Percentiles rank a stretch among this genome's conserved stretches.
Evolutionary conservation across 306 rosid species (phyloP).

Genomic region (Lathyrus aphaca): DNA sequence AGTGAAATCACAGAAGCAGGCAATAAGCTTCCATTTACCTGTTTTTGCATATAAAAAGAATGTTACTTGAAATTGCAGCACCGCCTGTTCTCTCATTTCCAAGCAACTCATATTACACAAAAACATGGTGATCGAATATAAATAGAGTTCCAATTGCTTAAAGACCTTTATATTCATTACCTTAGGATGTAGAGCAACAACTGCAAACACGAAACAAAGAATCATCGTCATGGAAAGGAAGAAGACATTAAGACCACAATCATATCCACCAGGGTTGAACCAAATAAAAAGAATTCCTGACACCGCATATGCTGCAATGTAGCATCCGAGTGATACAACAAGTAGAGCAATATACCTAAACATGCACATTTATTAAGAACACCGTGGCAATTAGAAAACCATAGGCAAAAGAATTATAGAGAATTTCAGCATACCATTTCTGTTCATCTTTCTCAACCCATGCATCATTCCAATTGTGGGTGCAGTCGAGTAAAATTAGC

Average conservation of each 20-base stretch:
- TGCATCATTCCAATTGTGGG: slow-evolving; percentile 91
- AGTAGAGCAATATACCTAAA: slow-evolving; percentile 93
- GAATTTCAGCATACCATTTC: slow-evolving; percentile 66
- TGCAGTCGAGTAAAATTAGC: slow-evolving; percentile 77
- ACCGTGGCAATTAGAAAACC: slow-evolving; percentile 30
- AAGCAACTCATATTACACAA: slow-evolving; percentile 34
- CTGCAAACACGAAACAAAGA: slow-evolving; percentile 69
- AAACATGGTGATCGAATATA: slow-evolving; percentile 19
- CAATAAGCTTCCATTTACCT: slow-evolving; percentile 96
- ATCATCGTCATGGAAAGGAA: slow-evolving; percentile 90
- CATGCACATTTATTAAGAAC: slow-evolving; percentile 38
- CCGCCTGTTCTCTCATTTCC: slow-evolving; percentile 21
- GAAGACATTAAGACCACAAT: slow-evolving; percentile 91
- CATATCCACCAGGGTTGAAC: slow-evolving; percentile 93
- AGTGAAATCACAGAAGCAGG: slow-evolving; percentile 94
- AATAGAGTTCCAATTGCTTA: slow-evolving; percentile 17
- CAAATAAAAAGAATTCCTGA: slow-evolving; percentile 90
- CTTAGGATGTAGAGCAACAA: slow-evolving; percentile 80
- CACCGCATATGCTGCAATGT: slow-evolving; percentile 68
- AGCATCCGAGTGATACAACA: slow-evolving; percentile 77
- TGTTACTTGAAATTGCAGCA: slow-evolving; percentile 8
- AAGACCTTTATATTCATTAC: slow-evolving; percentile 50
- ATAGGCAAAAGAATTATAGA: neutral
- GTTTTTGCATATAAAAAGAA: slow-evolving; percentile 37
- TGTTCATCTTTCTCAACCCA: slow-evolving; percentile 97